A percentile compares a stretch with the other conserved stretches of the same genome.
Conservation (phyloP, 1,139 yeast species). For the Protomyces arabidopsidicola region DNA sequence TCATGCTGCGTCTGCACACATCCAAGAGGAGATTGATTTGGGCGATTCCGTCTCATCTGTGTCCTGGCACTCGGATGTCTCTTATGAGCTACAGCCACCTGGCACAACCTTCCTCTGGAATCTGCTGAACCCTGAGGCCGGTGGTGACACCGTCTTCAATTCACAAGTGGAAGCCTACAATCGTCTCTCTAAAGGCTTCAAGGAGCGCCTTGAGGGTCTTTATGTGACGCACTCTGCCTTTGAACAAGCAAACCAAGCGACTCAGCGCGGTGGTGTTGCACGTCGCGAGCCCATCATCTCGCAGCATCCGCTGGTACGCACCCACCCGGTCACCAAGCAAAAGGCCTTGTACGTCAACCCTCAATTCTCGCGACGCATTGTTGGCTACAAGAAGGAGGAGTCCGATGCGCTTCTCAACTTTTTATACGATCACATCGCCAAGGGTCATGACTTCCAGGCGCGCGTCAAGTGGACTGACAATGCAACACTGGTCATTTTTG, state of each 20-base stretch:
- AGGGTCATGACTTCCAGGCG: slow-evolving; percentile 52
- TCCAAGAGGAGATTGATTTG: slow-evolving; percentile 33
- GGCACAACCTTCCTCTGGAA: slow-evolving; percentile 55
- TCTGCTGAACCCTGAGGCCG: slow-evolving; percentile 51
- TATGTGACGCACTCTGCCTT: slow-evolving; percentile 52
- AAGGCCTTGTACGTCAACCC: slow-evolving; percentile 53
- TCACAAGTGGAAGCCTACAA: slow-evolving; percentile 56
- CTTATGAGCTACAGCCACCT: slow-evolving; percentile 62
- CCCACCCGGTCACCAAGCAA: slow-evolving; percentile 54
- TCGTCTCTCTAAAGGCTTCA: slow-evolving; percentile 53
- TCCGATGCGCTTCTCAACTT: slow-evolving; percentile 50
- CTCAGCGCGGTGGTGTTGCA: slow-evolving; percentile 47
- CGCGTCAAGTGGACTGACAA: slow-evolving; percentile 58
- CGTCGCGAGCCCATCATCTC: slow-evolving; percentile 50
- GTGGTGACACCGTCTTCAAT: slow-evolving; percentile 60
- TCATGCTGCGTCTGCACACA: slow-evolving; percentile 5
- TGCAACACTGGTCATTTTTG: slow-evolving; percentile 57
- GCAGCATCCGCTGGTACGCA: slow-evolving; percentile 54
- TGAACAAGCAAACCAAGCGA: slow-evolving; percentile 48
- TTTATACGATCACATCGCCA: slow-evolving; percentile 48
- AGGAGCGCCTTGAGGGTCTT: slow-evolving; percentile 49
- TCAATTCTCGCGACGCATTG: slow-evolving; percentile 53
- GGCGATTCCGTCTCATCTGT: slow-evolving; percentile 39
- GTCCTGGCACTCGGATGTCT: slow-evolving; percentile 57
- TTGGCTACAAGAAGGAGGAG: slow-evolving; percentile 56